Evolutionary conservation across 352 stramenopile species (phyloP).

Genomic region (Globisporangium cystogenes): DNA sequence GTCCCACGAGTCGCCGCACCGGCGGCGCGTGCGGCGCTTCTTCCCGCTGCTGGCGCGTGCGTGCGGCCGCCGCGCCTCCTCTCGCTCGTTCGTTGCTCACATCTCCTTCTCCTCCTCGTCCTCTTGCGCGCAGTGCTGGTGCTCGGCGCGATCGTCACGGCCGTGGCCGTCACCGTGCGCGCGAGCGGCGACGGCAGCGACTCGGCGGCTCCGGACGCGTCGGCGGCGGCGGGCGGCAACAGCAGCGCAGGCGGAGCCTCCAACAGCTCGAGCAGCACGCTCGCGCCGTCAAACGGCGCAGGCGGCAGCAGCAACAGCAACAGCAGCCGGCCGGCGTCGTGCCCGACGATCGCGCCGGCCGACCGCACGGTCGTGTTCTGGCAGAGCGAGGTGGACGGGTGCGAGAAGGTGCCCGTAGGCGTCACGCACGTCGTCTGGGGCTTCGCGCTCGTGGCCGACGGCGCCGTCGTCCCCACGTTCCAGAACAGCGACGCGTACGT

Average conservation of each 20-base stretch:
- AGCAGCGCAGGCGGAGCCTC: slow-evolving; percentile 2
- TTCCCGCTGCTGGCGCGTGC: slow-evolving; percentile 11
- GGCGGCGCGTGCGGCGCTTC: slow-evolving; percentile 9
- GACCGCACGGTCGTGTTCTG: slow-evolving; percentile 74
- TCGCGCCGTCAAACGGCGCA: not conserved
- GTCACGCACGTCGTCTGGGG: slow-evolving; percentile 74
- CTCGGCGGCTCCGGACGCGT: not conserved
- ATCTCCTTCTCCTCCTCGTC: not conserved
- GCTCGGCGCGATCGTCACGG: slow-evolving; percentile 25
- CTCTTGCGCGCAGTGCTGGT: slow-evolving; percentile 20
- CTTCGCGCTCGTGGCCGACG: slow-evolving; percentile 61
- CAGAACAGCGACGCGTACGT: slow-evolving; percentile 56
- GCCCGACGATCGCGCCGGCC: slow-evolving; percentile 25
- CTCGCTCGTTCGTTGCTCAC: no score
- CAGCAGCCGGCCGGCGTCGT: slow-evolving; percentile 14
- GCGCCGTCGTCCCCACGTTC: slow-evolving; percentile 44
- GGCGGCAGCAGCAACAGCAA: slow-evolving; percentile 1
- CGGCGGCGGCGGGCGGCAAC: not conserved
- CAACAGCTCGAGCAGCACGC: slow-evolving; percentile 5
- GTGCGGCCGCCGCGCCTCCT: not conserved
- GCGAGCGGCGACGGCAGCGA: slow-evolving; percentile 17
- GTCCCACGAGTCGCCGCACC: slow-evolving; percentile 8
- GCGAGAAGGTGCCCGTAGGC: slow-evolving; percentile 52
- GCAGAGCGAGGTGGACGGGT: slow-evolving; percentile 72
- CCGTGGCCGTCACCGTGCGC: slow-evolving; percentile 28